Percentiles rank a stretch among this genome's conserved stretches.
These are phyloP conservation scores for Prunella vulgaris DNA, from an alignment of 257 asterid species.

Conservation along the genomic window DNA sequence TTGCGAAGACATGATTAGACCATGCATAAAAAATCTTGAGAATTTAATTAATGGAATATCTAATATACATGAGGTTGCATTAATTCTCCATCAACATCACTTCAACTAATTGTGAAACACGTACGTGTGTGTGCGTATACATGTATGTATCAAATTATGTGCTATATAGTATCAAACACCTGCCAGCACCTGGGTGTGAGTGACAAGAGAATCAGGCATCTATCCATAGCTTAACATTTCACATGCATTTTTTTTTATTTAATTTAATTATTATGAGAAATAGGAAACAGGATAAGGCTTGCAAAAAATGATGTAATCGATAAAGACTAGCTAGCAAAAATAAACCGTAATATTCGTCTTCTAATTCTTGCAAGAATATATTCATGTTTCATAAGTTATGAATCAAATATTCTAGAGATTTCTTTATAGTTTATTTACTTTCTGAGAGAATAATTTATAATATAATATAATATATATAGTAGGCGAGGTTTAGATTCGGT, in stretches of 20 bases:
- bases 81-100: slow-evolving; percentile 26
- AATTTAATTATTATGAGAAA: background rate
- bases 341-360: background rate
- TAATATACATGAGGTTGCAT: slow-evolving; percentile 20
- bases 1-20: too few species aligned
- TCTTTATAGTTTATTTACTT: background rate
- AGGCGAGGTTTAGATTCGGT: background rate
- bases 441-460: background rate
- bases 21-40: slow-evolving; percentile 5
- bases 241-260: background rate
- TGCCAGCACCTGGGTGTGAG: slow-evolving; percentile 28
- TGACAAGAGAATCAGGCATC: slow-evolving; percentile 33
- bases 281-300: slow-evolving; percentile 20
- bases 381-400: slow-evolving; percentile 1
- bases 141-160: slow-evolving; percentile 2
- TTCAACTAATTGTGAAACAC: slow-evolving; percentile 21
- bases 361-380: slow-evolving; percentile 17
- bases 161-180: slow-evolving; percentile 23
- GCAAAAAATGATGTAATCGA: background rate
- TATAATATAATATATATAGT: background rate
- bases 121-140: background rate
- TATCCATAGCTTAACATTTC: slow-evolving; percentile 13
- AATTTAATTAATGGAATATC: slow-evolving; percentile 23
- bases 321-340: background rate
- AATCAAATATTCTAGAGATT: background rate